Evolutionary conservation across 352 stramenopile species (phyloP), one percentile per base, ranked within the genome.

Genomic region (Blastocystis sp.): DNA sequence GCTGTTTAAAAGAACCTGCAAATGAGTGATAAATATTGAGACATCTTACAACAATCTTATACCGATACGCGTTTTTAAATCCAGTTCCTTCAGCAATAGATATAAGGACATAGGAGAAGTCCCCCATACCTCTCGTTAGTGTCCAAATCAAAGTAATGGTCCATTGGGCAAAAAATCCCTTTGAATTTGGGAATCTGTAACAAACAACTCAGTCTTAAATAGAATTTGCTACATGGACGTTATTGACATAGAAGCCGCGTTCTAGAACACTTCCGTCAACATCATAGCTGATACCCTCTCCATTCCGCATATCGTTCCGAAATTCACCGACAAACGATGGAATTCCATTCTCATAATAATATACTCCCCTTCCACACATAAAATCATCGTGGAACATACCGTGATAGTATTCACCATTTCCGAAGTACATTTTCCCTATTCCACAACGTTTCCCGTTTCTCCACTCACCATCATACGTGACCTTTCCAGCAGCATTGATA

Each of bases 401-500:
- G 33, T 60, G 60, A 40, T 58, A 89, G 19, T 79, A 79, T n/a
- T 89, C 42, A 44, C 78, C 78, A 30, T 89, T 78, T 17, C 48
- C 78, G 13, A 89, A 79, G 53, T 53, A 89, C 56, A 77, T 78
- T 40, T 79, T 89, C 13, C 78, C 78, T 13, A 59, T 30, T 0
- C 78, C 78, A 53, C 62, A 69, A 3, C 78, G 57, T 62, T 62
- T 59, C 42, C 78, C 78, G 44, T 89, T 78, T 9, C 66, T 27
- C 78, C 78, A 89, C 30, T 89, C 78, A 24, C 78, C 78, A n/a
- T 89, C 78, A 24, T 89, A 89, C 1, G 59, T 44, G 30, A 84
- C 73, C 27, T 56, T 35, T 7, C 73, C 73, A 5, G 48, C 51
- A 19, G 54, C 51, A 27, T 60, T 84, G 48, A 64, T 64, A 24